Evolutionary conservation across 2,329 filamentous ascomycete genomes (phyloP).

Genomic region (Calonectria pteridis): DNA sequence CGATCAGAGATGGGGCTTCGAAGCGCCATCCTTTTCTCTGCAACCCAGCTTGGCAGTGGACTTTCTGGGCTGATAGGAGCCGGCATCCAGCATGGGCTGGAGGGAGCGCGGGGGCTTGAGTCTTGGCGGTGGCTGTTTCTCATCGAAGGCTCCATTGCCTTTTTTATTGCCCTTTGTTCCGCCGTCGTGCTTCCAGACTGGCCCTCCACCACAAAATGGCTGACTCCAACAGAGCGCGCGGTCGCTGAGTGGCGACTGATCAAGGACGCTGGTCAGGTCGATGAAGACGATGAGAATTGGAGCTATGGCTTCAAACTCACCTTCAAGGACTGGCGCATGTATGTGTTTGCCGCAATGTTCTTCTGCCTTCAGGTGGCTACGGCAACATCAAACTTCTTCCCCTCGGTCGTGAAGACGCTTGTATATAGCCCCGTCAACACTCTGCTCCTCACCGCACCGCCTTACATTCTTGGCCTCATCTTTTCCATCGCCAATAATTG

Average conservation of each 20-base stretch:
- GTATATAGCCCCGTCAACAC: conserved; percentile 14
- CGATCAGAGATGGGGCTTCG: conserved; percentile 26
- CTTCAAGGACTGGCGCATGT: conserved; percentile 28
- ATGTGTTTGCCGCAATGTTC: conserved; percentile 27
- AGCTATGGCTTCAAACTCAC: conserved; percentile 24
- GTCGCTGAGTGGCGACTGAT: conserved; percentile 28
- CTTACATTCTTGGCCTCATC: conserved; percentile 23
- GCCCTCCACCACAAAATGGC: conserved; percentile 25
- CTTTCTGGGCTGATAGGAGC: conserved; percentile 25
- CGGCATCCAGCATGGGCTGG: conserved; percentile 21
- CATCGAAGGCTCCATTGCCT: conserved; percentile 25
- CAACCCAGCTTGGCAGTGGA: conserved; percentile 25
- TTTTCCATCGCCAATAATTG: conserved; percentile 25
- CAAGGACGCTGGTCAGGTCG: conserved; percentile 25
- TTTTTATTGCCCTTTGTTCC: conserved; percentile 21
- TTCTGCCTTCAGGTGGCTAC: conserved; percentile 27
- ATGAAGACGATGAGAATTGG: conserved; percentile 27
- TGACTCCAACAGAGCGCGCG: conserved; percentile 20
- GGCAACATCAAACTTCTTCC: conserved; percentile 26
- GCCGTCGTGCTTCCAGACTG: conserved; percentile 13
- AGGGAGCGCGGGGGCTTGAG: conserved; percentile 23
- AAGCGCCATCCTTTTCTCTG: conserved; percentile 26
- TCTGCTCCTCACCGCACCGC: conserved; percentile 20
- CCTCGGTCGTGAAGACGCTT: conserved; percentile 24
- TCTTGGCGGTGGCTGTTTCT: conserved; percentile 26